A percentile compares a stretch with the other conserved stretches of the same genome.
Conservation (phyloP, 164 flowering plant species). For the Chimonanthus salicifolius region DNA sequence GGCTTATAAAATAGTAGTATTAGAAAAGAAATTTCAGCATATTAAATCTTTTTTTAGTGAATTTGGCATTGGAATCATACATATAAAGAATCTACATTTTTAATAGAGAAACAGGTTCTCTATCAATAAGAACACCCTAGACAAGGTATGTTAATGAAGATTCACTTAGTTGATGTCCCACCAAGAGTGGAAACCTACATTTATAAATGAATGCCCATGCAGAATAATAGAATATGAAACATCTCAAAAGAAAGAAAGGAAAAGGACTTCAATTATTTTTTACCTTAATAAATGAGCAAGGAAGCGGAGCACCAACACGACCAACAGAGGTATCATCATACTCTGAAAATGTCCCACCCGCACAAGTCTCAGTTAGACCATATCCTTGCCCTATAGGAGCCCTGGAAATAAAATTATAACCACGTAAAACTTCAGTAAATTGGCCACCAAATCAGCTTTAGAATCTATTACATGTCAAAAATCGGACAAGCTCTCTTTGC, state of each 20-base stretch:
- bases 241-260: background rate
- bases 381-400: constrained; percentile 98
- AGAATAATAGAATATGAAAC: background rate
- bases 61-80: no score
- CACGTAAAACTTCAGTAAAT: background rate
- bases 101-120: no score
- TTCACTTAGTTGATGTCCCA: background rate
- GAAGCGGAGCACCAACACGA: constrained; percentile 97
- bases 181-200: background rate
- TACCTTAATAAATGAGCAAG: constrained; percentile 87
- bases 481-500: no score
- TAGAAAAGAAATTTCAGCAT: no score
- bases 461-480: background rate
- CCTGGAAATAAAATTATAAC: constrained; percentile 30
- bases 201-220: background rate
- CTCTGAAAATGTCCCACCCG: constrained; percentile 91
- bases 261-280: background rate
- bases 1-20: no score
- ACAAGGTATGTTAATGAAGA: no score
- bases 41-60: no score
- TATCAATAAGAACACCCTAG: no score
- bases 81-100: no score
- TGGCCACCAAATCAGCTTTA: background rate
- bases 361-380: constrained; percentile 98
- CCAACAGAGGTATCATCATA: constrained; percentile 89